phyloP scores from a whole-genome alignment of 208 protist genomes.

The Leishmania tropica region DNA sequence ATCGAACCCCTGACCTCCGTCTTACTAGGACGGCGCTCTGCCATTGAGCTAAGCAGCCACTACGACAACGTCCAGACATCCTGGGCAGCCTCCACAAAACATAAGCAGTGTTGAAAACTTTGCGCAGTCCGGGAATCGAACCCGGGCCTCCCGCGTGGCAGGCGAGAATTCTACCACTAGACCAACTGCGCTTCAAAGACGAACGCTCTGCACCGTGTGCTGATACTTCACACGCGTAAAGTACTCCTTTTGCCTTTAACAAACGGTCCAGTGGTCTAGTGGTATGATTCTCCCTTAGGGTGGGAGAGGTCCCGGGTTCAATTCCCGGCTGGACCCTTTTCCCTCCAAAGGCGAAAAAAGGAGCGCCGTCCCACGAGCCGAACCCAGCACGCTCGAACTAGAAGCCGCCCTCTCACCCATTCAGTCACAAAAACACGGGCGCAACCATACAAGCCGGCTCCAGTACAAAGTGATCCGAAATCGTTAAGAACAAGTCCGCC shows the following conservation, averaged over 20 bases:
- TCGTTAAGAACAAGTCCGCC: too few species aligned
- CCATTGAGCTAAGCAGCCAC: constrained; percentile 92
- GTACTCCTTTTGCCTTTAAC: too few species aligned
- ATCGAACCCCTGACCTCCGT: constrained; percentile 93
- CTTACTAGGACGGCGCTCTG: constrained; percentile 93
- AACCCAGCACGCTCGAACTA: not conserved
- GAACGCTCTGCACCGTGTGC: too few species aligned
- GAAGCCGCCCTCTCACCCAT: not conserved
- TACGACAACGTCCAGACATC: too few species aligned
- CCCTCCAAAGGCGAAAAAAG: too few species aligned
- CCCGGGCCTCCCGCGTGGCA: constrained; percentile 87
- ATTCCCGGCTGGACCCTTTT: constrained; percentile 86
- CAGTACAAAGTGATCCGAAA: too few species aligned
- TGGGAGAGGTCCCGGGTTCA: constrained; percentile 92
- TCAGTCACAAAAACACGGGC: not conserved
- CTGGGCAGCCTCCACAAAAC: too few species aligned
- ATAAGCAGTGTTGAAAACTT: too few species aligned
- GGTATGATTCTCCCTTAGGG: constrained; percentile 94
- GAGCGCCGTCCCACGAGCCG: too few species aligned
- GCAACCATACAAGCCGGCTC: too few species aligned
- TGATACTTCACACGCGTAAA: too few species aligned
- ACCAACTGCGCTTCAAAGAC: constrained; percentile 86
- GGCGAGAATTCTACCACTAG: constrained; percentile 90
- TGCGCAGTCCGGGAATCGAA: constrained; percentile 89
- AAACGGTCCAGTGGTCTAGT: constrained; percentile 91